A percentile compares a stretch with the other conserved stretches of the same genome.
phyloP scores from a whole-genome alignment of 768 basidiomycete species.

The Lentinula edodes region DNA sequence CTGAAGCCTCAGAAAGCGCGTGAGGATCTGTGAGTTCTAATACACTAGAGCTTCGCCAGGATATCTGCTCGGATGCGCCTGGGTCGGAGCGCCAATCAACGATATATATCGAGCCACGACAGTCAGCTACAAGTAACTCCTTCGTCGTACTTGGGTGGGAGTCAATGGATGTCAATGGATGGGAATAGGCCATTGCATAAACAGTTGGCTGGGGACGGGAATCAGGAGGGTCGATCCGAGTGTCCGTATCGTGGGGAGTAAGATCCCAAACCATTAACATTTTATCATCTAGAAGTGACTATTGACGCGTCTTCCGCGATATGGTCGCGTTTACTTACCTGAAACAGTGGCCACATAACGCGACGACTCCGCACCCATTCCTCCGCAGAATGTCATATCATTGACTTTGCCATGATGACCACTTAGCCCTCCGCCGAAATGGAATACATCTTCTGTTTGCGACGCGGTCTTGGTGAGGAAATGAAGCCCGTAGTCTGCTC shows the following conservation, averaged over 20 bases:
- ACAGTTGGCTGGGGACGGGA: conserved; percentile 66
- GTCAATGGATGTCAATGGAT: conserved; percentile 63
- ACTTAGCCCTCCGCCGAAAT: conserved; percentile 75
- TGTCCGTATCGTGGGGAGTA: conserved; percentile 45
- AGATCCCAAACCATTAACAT: conserved; percentile 88
- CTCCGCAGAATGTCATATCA: conserved; percentile 77
- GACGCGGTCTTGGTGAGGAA: conserved; percentile 53
- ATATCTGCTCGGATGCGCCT: conserved; percentile 38
- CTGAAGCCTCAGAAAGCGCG: conserved; percentile 47
- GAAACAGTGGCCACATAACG: conserved; percentile 81
- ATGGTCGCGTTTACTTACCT: conserved; percentile 34
- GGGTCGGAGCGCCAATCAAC: conserved; percentile 83
- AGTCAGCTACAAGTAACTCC: conserved; percentile 76
- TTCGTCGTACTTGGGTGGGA: conserved; percentile 71
- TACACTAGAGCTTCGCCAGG: conserved; percentile 58
- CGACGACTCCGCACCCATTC: conserved; percentile 57
- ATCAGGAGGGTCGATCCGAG: conserved; percentile 23
- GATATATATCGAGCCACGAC: conserved; percentile 65
- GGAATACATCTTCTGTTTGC: conserved; percentile 47
- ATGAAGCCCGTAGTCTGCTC: conserved; percentile 65
- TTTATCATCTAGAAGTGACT: conserved; percentile 55
- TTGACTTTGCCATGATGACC: conserved; percentile 78
- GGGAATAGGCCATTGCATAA: conserved; percentile 67
- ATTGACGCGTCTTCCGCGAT: not conserved
- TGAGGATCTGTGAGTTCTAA: conserved; percentile 71